Base-by-base conservation (phyloP, 164 flowering plant genomes). In the Umbellularia californica region DNA sequence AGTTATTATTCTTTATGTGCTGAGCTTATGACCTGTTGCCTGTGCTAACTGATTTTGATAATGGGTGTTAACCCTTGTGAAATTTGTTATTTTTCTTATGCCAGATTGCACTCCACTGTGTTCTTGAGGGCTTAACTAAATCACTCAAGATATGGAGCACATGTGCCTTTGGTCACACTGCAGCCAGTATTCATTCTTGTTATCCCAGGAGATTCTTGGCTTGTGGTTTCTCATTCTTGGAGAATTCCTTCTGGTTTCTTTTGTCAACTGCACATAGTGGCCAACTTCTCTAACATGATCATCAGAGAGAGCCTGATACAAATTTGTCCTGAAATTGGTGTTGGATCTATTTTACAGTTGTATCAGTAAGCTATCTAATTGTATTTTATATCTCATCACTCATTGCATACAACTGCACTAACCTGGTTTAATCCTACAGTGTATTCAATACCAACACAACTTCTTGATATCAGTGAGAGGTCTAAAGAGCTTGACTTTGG, bases 261-360 rank as follows among this genome's bases (percentile, higher is more conserved):
- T 96, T 84, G 93, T 92, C 83, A 96, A 96, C 78, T 88, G 91
- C 90, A 94, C 99, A 85, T 93, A 92, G 91, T 84, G 81, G 80
- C 75, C 81, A 47, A 66, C 77, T 78, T 65, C 77, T 79, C 52
- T 72, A 83, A 50, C 74, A 81, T 87, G 86, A 84, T 74, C 83
- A 82, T 72, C 75, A 75, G 77, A 75, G 78, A 78, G 83, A 87
- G 87, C 87, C 83, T 83, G 72, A 90, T 89, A 92, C 88, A 66
- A 79, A 33, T 72, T 79, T 70, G 70, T 83, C 78, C 80, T 90
- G 85, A 89, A 81, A 80, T 77, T 82, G 82, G 86, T 86, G 84
- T 82, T 85, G 89, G 89, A 85, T 84, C 83, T 76, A 82, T 81
- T 69, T 78, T 81, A 83, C 86, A 79, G 76, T 76, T 82, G 58